Evolutionary conservation across 805 yeast genomes (phyloP).

Genomic region (Martiniozyma abietophila): DNA sequence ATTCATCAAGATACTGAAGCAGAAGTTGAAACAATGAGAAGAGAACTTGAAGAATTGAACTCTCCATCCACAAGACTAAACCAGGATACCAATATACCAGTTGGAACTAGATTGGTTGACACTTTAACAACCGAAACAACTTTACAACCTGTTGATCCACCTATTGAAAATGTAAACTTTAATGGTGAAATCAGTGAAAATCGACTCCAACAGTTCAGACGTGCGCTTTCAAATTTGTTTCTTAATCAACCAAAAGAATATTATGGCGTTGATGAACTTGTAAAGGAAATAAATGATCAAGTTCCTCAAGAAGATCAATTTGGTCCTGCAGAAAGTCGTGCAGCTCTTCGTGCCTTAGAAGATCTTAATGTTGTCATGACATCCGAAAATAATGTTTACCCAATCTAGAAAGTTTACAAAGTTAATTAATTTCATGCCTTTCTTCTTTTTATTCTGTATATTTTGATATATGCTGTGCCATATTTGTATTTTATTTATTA

Average conservation of each 20-base stretch:
- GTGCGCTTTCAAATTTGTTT: constrained; percentile 37
- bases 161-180: constrained; percentile 12
- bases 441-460: constrained; percentile 1
- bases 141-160: constrained; percentile 13
- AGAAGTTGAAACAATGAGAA: constrained; percentile 18
- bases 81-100: not conserved
- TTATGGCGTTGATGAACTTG: constrained; percentile 19
- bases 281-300: constrained; percentile 18
- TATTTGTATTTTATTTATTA: no score
- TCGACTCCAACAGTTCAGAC: constrained; percentile 38
- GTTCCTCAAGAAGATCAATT: constrained; percentile 39
- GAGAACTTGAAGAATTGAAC: constrained; percentile 18
- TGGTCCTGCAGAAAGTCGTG: constrained; percentile 33
- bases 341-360: constrained; percentile 35
- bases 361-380: constrained; percentile 38
- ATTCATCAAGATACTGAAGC: constrained; percentile 21
- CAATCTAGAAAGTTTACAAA: constrained; percentile 21
- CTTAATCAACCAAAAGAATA: constrained; percentile 29
- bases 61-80: constrained; percentile 1
- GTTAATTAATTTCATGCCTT: not conserved
- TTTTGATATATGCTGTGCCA: no score
- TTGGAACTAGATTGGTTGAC: constrained; percentile 1
- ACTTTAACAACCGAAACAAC: constrained; percentile 8
- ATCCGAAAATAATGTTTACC: constrained; percentile 40
- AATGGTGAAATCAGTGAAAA: constrained; percentile 38